Conservation (phyloP, 192 early-diverging fungal genomes). For the Mortierella claussenii region DNA sequence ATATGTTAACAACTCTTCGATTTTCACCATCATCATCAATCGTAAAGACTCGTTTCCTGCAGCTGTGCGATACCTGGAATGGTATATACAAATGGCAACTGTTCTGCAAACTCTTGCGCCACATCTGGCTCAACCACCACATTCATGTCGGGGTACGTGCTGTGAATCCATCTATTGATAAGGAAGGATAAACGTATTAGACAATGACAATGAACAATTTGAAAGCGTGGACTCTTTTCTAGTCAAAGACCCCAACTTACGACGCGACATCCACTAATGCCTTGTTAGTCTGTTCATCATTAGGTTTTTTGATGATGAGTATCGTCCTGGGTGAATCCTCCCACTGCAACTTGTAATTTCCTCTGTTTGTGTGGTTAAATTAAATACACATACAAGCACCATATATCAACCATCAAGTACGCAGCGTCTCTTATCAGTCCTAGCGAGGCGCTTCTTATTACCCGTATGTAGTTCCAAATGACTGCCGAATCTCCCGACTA, state of each 20-base stretch:
- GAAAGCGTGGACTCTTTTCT: too few species aligned
- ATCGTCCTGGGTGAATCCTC: constrained; percentile 72
- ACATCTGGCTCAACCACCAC: constrained; percentile 77
- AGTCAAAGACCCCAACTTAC: too few species aligned
- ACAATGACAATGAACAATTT: background rate
- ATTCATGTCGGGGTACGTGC: constrained; percentile 70
- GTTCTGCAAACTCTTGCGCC: constrained; percentile 60
- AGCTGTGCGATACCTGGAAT: constrained; percentile 57
- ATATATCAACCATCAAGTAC: too few species aligned
- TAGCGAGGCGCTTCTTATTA: too few species aligned
- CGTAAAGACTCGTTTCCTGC: background rate
- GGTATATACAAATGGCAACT: constrained; percentile 65
- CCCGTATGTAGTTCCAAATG: constrained; percentile 64
- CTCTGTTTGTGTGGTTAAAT: too few species aligned
- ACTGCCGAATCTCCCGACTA: constrained; percentile 56
- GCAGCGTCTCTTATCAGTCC: too few species aligned
- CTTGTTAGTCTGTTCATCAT: constrained; percentile 70
- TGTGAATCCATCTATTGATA: constrained; percentile 70
- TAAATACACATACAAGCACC: too few species aligned
- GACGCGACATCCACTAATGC: constrained; percentile 73
- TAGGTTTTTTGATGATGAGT: constrained; percentile 85
- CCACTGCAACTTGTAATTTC: constrained; percentile 67
- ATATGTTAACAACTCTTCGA: background rate
- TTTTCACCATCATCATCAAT: background rate
- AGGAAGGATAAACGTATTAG: background rate